Evolutionary conservation across 1,284 basidiomycete species (phyloP).

Genomic region (Cryptococcus wingfieldii): DNA sequence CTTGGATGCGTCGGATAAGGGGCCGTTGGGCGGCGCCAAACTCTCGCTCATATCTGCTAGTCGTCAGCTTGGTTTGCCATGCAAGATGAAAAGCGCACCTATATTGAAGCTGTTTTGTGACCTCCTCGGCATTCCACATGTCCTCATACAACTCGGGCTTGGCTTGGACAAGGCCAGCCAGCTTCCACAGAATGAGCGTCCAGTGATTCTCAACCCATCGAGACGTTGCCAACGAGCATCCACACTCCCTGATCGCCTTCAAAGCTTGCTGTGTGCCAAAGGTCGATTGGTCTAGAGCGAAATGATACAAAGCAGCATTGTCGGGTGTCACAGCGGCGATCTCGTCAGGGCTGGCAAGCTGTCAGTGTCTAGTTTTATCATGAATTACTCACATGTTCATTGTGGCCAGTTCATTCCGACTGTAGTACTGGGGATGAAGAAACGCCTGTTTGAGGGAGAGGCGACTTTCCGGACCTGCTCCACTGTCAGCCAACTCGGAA

Average conservation of each 20-base stretch:
- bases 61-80: not conserved
- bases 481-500: not conserved
- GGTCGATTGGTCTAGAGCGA: conserved; percentile 48
- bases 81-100: conserved; percentile 55
- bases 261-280: conserved; percentile 30
- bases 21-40: conserved; percentile 73
- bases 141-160: conserved; percentile 61
- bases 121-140: conserved; percentile 73
- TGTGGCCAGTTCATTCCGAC: conserved; percentile 53
- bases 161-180: conserved; percentile 73
- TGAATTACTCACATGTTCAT: conserved; percentile 60
- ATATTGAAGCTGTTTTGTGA: conserved; percentile 77
- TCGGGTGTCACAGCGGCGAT: conserved; percentile 59
- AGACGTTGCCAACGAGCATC: conserved; percentile 27
- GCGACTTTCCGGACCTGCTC: conserved; percentile 15
- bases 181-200: conserved; percentile 86
- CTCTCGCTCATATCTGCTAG: conserved; percentile 80
- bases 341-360: conserved; percentile 48
- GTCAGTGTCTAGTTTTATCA: not conserved
- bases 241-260: conserved; percentile 20
- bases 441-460: conserved; percentile 23
- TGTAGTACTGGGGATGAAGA: conserved; percentile 59
- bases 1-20: conserved; percentile 61
- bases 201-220: conserved; percentile 91
- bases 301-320: conserved; percentile 63